phyloP scores from a whole-genome alignment of 495 filamentous ascomycete species.

The Lichina pygmaea region DNA sequence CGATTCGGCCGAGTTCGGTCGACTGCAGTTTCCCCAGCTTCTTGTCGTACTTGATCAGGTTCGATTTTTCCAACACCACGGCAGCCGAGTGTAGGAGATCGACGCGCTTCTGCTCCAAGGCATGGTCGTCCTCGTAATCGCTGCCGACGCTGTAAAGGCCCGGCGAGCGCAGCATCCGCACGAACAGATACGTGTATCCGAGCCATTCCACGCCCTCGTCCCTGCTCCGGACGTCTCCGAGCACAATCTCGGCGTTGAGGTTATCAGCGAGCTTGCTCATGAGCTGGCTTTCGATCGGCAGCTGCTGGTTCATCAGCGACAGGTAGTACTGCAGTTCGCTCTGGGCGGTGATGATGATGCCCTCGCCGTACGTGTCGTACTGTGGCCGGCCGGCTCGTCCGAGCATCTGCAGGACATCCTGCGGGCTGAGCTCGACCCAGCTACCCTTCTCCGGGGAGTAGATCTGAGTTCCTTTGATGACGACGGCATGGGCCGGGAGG shows the following conservation, averaged over 20 bases:
- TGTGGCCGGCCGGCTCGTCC: slow-evolving; percentile 90
- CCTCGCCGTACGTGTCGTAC: slow-evolving; percentile 92
- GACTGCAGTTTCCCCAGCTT: slow-evolving; percentile 69
- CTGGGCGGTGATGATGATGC: slow-evolving; percentile 95
- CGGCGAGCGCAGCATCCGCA: slow-evolving; percentile 90
- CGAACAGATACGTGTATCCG: slow-evolving; percentile 93
- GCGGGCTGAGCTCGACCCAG: slow-evolving; percentile 93
- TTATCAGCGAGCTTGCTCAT: slow-evolving; percentile 86
- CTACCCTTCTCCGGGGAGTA: slow-evolving; percentile 97
- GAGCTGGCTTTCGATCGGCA: slow-evolving; percentile 94
- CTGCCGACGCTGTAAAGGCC: slow-evolving; percentile 87
- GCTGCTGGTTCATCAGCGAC: slow-evolving; percentile 83
- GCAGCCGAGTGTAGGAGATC: slow-evolving; percentile 92
- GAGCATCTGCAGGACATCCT: slow-evolving; percentile 97
- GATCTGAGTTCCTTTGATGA: slow-evolving; percentile 92
- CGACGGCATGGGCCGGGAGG: slow-evolving; percentile 77
- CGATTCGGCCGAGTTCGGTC: slow-evolving; percentile 83
- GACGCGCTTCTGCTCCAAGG: slow-evolving; percentile 84
- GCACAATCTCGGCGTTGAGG: slow-evolving; percentile 86
- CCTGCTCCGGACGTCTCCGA: slow-evolving; percentile 77
- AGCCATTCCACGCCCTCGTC: slow-evolving; percentile 97
- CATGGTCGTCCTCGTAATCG: slow-evolving; percentile 79
- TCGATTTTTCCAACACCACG: slow-evolving; percentile 59
- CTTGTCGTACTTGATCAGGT: slow-evolving; percentile 84
- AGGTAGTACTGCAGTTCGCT: slow-evolving; percentile 89